phyloP scores from a whole-genome alignment of 148 eudicot genomes.

The Hydrangea macrophylla region DNA sequence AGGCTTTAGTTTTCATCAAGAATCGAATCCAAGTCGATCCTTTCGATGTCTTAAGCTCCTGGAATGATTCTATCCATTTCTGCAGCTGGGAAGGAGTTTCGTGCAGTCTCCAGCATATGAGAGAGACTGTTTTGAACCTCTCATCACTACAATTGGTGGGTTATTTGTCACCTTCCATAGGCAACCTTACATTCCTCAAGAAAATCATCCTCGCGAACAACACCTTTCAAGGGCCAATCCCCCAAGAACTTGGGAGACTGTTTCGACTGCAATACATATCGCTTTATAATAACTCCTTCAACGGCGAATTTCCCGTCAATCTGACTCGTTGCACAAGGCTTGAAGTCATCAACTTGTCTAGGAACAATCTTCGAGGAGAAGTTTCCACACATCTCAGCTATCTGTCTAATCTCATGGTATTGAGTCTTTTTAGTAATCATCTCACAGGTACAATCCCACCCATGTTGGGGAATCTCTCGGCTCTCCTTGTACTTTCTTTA shows the following conservation, averaged over 20 bases:
- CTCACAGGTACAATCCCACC: slow-evolving; percentile 4
- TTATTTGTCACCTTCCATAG: neutral
- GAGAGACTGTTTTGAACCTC: neutral
- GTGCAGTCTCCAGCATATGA: neutral
- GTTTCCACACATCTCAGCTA: neutral
- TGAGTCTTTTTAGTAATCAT: neutral
- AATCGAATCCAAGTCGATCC: neutral
- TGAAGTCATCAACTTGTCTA: neutral
- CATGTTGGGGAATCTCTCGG: slow-evolving; percentile 3
- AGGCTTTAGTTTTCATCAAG: neutral
- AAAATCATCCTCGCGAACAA: neutral
- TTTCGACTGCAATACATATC: neutral
- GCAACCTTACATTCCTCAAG: slow-evolving; percentile 1
- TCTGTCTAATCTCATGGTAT: neutral
- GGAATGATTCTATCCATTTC: slow-evolving; percentile 3
- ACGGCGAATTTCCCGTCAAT: neutral
- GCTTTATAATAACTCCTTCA: neutral
- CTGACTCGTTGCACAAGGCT: neutral
- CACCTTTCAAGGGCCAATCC: neutral
- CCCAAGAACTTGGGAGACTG: neutral
- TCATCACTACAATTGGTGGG: neutral
- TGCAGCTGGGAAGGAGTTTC: neutral
- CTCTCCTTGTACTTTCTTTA: neutral
- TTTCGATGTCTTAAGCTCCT: neutral
- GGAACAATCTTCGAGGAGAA: slow-evolving; percentile 1